Percentiles rank a stretch among this genome's conserved stretches.
These are phyloP conservation scores for Naganishia friedmannii DNA, from an alignment of 768 basidiomycete genomes.

Conservation along the genomic window DNA sequence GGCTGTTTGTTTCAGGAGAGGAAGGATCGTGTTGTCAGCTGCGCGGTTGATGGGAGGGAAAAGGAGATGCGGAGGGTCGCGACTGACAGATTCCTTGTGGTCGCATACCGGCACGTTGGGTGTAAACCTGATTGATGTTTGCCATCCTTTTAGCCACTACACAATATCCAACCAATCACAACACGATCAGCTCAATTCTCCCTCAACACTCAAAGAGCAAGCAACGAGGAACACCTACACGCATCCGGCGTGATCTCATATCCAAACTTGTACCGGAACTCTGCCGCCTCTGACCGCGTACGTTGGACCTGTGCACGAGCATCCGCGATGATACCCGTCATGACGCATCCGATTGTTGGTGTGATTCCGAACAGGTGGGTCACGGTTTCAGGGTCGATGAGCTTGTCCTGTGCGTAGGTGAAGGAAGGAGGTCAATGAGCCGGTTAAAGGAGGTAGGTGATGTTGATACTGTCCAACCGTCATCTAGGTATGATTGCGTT, in stretches of 20 bases:
- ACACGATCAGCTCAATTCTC: background rate
- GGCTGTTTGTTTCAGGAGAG: conserved; percentile 57
- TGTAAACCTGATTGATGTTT: conserved; percentile 98
- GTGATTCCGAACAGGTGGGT: conserved; percentile 96
- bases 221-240: conserved; percentile 46
- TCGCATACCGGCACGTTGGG: conserved; percentile 93
- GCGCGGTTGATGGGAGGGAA: background rate
- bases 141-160: conserved; percentile 80
- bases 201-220: background rate
- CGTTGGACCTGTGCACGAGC: conserved; percentile 82
- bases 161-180: background rate
- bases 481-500: background rate
- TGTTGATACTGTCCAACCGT: background rate
- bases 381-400: conserved; percentile 87
- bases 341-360: conserved; percentile 92
- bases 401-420: conserved; percentile 71
- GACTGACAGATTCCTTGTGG: conserved; percentile 86
- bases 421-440: background rate
- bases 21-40: background rate
- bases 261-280: conserved; percentile 93
- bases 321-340: conserved; percentile 96
- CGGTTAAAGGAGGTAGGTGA: background rate
- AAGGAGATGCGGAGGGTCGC: background rate
- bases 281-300: conserved; percentile 81
- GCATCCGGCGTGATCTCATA: conserved; percentile 98